phyloP scores from a whole-genome alignment of 371 early-diverging fungal genomes.

The Rhizomucor pusillus region DNA sequence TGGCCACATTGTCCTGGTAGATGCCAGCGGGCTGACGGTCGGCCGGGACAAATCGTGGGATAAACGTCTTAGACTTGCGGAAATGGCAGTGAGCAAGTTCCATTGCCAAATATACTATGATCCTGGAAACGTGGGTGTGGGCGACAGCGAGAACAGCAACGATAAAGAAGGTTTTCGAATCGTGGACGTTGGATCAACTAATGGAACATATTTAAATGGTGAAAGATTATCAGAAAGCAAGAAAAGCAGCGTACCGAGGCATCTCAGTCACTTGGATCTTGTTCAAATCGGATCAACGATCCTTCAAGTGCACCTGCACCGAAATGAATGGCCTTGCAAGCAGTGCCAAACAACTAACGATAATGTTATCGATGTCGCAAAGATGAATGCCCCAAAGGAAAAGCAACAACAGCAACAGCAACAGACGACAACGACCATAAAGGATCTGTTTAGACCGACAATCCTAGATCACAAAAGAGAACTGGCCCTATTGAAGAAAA shows the following conservation, averaged over 20 bases:
- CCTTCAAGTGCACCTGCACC: slow-evolving; percentile 37
- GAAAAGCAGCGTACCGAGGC: slow-evolving; percentile 28
- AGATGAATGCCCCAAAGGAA: slow-evolving; percentile 5
- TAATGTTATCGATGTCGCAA: slow-evolving; percentile 15
- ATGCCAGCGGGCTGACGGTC: slow-evolving; percentile 36
- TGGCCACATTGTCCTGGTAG: slow-evolving; percentile 28
- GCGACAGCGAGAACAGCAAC: too few species aligned
- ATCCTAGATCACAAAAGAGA: not conserved
- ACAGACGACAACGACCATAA: too few species aligned
- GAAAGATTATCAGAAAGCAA: slow-evolving; percentile 34
- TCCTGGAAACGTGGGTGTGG: too few species aligned
- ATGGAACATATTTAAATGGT: slow-evolving; percentile 42
- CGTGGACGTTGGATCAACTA: slow-evolving; percentile 40
- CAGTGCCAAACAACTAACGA: slow-evolving; percentile 18
- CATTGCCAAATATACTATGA: slow-evolving; percentile 36
- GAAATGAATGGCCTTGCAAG: slow-evolving; percentile 30
- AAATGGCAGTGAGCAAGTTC: slow-evolving; percentile 42
- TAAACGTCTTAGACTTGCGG: slow-evolving; percentile 38
- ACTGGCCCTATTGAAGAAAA: not conserved
- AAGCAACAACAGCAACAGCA: not conserved
- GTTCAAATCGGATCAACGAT: slow-evolving; percentile 31
- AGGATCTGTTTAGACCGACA: too few species aligned
- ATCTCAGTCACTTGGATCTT: slow-evolving; percentile 26
- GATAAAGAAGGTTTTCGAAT: slow-evolving; percentile 20
- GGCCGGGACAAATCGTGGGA: slow-evolving; percentile 41